These are phyloP conservation scores for Ganoderma resinaceum DNA, from an alignment of 1,284 basidiomycete genomes.

Conservation along the genomic window DNA sequence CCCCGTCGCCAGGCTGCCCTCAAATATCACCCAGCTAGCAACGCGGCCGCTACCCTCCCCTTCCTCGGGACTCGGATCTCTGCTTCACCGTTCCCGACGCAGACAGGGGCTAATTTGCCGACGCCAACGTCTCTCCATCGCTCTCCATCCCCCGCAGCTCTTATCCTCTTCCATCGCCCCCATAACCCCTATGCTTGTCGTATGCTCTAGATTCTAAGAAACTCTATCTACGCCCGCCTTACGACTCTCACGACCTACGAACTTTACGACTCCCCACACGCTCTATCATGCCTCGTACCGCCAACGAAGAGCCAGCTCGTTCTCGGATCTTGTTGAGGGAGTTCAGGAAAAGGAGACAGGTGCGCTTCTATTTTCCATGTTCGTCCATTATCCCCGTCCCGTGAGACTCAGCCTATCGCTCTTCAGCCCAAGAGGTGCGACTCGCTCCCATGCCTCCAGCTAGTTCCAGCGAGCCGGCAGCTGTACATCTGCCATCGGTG, in stretches of 20 bases:
- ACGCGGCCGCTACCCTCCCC: constrained; percentile 13
- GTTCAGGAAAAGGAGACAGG: constrained; percentile 32
- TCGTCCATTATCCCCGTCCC: constrained; percentile 5
- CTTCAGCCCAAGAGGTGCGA: constrained; percentile 38
- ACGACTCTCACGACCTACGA: constrained; percentile 24
- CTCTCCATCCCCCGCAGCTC: constrained; percentile 7
- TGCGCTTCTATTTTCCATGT: constrained; percentile 22
- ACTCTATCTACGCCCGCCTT: constrained; percentile 5
- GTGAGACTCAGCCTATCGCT: constrained; percentile 14
- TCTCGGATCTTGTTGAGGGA: constrained; percentile 34
- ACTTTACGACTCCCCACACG: constrained; percentile 5
- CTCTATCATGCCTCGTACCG: constrained; percentile 9
- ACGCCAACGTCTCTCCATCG: not conserved
- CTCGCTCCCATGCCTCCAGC: constrained; percentile 59
- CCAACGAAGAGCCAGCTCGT: constrained; percentile 6
- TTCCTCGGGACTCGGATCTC: constrained; percentile 18
- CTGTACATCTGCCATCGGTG: constrained; percentile 58
- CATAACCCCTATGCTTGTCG: constrained; percentile 12
- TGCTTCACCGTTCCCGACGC: constrained; percentile 19
- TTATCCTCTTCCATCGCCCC: constrained; percentile 10
- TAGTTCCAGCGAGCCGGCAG: constrained; percentile 51
- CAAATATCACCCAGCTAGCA: constrained; percentile 11
- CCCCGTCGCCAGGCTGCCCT: constrained; percentile 7
- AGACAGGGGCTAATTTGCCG: not conserved
- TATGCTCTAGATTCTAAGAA: constrained; percentile 19